These are phyloP conservation scores for Tylopilus rubrobrunneus DNA, from an alignment of 768 basidiomycete genomes.

Conservation along the genomic window DNA sequence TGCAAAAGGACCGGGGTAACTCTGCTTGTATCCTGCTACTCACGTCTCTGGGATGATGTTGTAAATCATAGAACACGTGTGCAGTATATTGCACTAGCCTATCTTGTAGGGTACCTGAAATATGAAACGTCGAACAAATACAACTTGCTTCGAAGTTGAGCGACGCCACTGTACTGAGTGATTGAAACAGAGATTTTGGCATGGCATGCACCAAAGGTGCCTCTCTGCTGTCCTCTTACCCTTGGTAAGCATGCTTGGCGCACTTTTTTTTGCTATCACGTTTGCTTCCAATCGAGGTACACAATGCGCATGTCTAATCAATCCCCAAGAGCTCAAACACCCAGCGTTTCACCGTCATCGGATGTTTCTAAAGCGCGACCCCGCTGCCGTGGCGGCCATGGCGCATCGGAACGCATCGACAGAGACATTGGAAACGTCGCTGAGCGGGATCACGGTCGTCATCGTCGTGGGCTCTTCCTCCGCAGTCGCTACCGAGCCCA, in stretches of 20 bases:
- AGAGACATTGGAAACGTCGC: not conserved
- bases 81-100: too few relatives aligned
- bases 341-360: not conserved
- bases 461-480: not conserved
- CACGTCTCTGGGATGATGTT: too few relatives aligned
- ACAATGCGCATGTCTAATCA: not conserved
- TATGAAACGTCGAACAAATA: too few relatives aligned
- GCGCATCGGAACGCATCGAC: not conserved
- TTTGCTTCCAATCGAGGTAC: not conserved
- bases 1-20: not conserved
- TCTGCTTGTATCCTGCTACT: not conserved
- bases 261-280: too few relatives aligned
- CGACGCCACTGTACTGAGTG: too few relatives aligned
- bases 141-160: too few relatives aligned
- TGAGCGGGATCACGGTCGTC: slow-evolving; percentile 3
- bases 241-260: too few relatives aligned
- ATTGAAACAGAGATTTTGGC: too few relatives aligned
- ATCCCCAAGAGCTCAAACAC: not conserved
- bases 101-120: too few relatives aligned
- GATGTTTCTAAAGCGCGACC: not conserved
- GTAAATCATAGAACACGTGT: too few relatives aligned
- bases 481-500: not conserved
- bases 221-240: too few relatives aligned
- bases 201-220: too few relatives aligned
- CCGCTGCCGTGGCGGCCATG: not conserved